A percentile compares a stretch with the other conserved stretches of the same genome.
These are phyloP conservation scores for Ramaria rubella DNA, from an alignment of 768 basidiomycete species.

Conservation along the genomic window DNA sequence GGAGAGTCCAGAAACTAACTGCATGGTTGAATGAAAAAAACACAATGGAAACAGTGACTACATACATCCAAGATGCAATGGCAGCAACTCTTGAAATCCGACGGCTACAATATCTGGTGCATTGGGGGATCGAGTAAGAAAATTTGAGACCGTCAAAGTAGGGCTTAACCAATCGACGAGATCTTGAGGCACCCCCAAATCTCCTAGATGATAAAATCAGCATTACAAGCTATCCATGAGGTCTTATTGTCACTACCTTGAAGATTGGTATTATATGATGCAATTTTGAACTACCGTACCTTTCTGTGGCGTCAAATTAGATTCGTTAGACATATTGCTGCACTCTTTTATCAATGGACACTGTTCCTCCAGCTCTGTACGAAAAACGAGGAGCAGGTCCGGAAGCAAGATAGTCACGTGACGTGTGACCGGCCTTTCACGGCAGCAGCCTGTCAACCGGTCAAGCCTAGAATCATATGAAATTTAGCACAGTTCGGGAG, in stretches of 20 bases:
- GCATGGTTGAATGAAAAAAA: not conserved
- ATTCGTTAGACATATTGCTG: not conserved
- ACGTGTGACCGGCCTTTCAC: no score
- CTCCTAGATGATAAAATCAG: not conserved
- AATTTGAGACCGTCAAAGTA: conserved; percentile 66
- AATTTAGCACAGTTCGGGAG: no score
- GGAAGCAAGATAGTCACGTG: no score
- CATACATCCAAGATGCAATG: conserved; percentile 80
- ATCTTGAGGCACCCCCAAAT: conserved; percentile 65
- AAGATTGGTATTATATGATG: conserved; percentile 87
- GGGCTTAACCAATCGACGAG: conserved; percentile 90
- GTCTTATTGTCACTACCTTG: conserved; percentile 45
- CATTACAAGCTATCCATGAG: not conserved
- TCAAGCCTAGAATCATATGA: no score
- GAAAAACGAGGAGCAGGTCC: no score
- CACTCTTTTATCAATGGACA: no score
- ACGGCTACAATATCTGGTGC: conserved; percentile 86
- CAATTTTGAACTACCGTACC: conserved; percentile 60
- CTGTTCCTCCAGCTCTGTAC: no score
- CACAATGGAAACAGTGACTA: conserved; percentile 19
- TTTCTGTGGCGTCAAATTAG: not conserved
- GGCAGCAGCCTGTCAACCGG: no score
- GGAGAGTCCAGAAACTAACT: conserved; percentile 76
- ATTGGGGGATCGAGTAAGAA: conserved; percentile 50
- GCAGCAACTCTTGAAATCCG: conserved; percentile 90